Conservation (phyloP, 306 rosid genomes). For the Sophora flavescens region DNA sequence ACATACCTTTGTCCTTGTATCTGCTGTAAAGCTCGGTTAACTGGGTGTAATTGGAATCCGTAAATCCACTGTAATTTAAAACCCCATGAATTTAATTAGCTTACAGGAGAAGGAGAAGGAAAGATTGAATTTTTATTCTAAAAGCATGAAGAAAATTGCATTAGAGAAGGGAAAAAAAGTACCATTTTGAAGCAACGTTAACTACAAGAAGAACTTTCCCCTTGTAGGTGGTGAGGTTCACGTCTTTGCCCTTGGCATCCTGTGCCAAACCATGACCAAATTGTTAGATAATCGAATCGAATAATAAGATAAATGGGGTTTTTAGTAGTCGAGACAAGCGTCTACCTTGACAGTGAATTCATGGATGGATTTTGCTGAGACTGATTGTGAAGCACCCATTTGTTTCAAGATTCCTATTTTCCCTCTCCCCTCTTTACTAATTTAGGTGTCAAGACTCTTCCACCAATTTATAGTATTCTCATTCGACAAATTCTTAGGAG, state of each 20-base stretch:
- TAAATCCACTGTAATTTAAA: conserved; percentile 65
- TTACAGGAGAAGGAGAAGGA: background rate
- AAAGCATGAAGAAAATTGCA: background rate
- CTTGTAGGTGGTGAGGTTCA: conserved; percentile 68
- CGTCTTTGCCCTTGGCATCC: conserved; percentile 80
- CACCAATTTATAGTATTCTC: background rate
- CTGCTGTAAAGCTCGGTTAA: conserved; percentile 72
- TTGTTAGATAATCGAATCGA: conserved; percentile 16
- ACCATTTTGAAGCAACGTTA: conserved; percentile 98
- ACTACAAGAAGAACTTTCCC: conserved; percentile 87
- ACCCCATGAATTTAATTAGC: conserved; percentile 25
- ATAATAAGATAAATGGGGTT: background rate
- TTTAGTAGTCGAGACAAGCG: background rate
- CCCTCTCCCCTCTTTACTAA: background rate
- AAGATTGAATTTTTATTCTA: conserved; percentile 6
- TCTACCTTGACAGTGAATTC: conserved; percentile 84
- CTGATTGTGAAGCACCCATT: conserved; percentile 78
- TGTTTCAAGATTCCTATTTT: background rate
- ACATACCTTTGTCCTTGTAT: conserved; percentile 74
- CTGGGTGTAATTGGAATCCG: conserved; percentile 81
- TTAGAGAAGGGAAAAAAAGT: background rate
- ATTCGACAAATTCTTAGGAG: background rate
- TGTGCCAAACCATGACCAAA: conserved; percentile 38
- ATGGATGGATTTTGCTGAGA: conserved; percentile 63
- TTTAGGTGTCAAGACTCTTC: background rate